phyloP scores from a whole-genome alignment of 2,329 filamentous ascomycete genomes.

The Didymella keratinophila region DNA sequence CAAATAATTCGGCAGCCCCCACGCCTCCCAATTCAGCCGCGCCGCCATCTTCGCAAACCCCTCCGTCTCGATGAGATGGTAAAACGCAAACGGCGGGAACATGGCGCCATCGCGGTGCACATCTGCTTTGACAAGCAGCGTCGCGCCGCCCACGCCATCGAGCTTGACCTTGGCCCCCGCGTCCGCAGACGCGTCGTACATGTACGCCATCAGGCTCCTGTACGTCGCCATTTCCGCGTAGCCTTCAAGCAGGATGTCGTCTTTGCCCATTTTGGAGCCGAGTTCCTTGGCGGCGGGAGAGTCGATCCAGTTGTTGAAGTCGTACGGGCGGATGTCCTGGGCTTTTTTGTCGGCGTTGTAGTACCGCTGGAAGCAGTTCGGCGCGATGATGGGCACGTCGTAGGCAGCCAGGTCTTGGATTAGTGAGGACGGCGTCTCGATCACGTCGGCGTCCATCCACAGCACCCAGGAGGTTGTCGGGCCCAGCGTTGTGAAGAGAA shows the following conservation, averaged over 20 bases:
- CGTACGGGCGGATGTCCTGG: conserved; percentile 82
- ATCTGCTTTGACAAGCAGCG: conserved; percentile 92
- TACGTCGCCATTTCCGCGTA: conserved; percentile 95
- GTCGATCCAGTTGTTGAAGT: conserved; percentile 98
- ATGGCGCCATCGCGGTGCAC: conserved; percentile 97
- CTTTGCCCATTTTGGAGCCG: conserved; percentile 80
- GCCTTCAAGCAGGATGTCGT: conserved; percentile 92
- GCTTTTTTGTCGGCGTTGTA: conserved; percentile 72
- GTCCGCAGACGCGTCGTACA: conserved; percentile 65
- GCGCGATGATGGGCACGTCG: conserved; percentile 89
- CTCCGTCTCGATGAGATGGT: conserved; percentile 96
- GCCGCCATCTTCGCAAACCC: conserved; percentile 98
- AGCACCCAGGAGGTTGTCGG: conserved; percentile 94
- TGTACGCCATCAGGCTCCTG: conserved; percentile 86
- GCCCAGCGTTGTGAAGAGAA: conserved; percentile 93
- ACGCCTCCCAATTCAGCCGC: conserved; percentile 83
- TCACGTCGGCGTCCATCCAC: conserved; percentile 91
- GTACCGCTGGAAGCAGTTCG: conserved; percentile 94
- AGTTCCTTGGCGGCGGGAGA: conserved; percentile 79
- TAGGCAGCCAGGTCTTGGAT: conserved; percentile 91
- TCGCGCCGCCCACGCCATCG: conserved; percentile 93
- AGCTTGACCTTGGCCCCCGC: conserved; percentile 72
- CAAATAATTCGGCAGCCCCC: conserved; percentile 95
- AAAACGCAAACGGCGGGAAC: conserved; percentile 97
- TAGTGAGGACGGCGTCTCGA: conserved; percentile 83